Evolutionary conservation across 2,329 filamentous ascomycete genomes (phyloP).

Genomic region (Clarireedia hainanense): DNA sequence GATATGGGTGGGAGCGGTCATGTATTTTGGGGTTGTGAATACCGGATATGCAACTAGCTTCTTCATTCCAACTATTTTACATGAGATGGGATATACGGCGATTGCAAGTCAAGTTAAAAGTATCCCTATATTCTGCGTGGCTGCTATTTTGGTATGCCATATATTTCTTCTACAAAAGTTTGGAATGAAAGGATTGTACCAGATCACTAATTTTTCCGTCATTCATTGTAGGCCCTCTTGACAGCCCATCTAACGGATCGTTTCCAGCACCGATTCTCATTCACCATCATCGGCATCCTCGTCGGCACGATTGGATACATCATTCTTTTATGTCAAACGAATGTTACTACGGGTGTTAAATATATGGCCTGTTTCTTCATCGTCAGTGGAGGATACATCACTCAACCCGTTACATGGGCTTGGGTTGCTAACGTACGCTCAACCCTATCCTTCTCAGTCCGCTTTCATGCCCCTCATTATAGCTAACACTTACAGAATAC

Average conservation of each 20-base stretch:
- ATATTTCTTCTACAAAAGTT: not conserved
- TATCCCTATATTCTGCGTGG: slow-evolving; percentile 18
- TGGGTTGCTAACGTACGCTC: slow-evolving; percentile 39
- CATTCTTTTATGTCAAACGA: slow-evolving; percentile 30
- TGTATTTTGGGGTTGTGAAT: slow-evolving; percentile 54
- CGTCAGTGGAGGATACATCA: slow-evolving; percentile 30
- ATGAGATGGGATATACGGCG: slow-evolving; percentile 18
- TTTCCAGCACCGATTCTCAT: slow-evolving; percentile 14
- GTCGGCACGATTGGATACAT: slow-evolving; percentile 15
- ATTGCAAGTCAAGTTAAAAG: slow-evolving; percentile 15
- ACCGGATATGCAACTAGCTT: slow-evolving; percentile 33
- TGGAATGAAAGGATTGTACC: not conserved
- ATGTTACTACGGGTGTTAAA: slow-evolving; percentile 38
- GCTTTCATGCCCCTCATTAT: not conserved
- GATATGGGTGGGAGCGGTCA: slow-evolving; percentile 31
- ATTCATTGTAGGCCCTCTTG: not conserved
- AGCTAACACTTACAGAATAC: slow-evolving; percentile 7
- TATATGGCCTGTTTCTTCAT: slow-evolving; percentile 34
- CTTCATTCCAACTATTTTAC: slow-evolving; percentile 20
- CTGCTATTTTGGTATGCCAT: slow-evolving; percentile 4
- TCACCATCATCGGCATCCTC: slow-evolving; percentile 14
- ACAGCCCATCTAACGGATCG: slow-evolving; percentile 14
- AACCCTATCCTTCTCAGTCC: not conserved
- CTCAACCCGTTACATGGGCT: slow-evolving; percentile 32
- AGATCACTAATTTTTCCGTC: not conserved